These are phyloP conservation scores for Polyporus arcularius DNA, from an alignment of 768 basidiomycete genomes.

Conservation along the genomic window DNA sequence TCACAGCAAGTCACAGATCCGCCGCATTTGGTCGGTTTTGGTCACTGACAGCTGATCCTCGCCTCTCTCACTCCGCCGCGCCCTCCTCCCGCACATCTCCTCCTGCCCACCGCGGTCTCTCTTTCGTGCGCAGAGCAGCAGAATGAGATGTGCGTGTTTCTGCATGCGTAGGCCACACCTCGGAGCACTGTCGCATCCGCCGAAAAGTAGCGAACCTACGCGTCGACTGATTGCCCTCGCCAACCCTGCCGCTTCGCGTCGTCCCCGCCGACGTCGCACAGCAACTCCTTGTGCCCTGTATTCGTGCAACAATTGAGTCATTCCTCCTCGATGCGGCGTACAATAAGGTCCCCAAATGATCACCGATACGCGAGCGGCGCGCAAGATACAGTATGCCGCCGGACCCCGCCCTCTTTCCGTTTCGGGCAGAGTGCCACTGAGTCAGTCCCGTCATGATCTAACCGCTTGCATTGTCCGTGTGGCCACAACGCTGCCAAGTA, in stretches of 20 bases:
- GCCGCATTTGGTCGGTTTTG: conserved; percentile 1
- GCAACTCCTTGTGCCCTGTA: neutral
- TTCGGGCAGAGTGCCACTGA: neutral
- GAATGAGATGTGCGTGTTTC: too few relatives aligned
- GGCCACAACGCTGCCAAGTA: neutral
- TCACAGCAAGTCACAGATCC: conserved; percentile 4
- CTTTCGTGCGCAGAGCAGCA: too few relatives aligned
- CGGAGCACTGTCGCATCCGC: too few relatives aligned
- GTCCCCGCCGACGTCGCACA: neutral
- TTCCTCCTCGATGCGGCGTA: conserved; percentile 5
- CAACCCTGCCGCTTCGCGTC: neutral
- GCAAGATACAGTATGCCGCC: neutral
- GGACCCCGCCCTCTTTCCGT: neutral
- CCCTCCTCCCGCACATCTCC: neutral
- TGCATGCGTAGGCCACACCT: too few relatives aligned
- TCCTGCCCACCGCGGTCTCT: too few relatives aligned
- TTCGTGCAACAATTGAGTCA: conserved; percentile 10
- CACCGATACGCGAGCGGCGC: neutral
- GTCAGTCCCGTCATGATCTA: too few relatives aligned
- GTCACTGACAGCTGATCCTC: conserved; percentile 3
- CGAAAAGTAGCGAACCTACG: too few relatives aligned
- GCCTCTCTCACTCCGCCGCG: neutral
- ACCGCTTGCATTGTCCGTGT: too few relatives aligned
- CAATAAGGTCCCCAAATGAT: conserved; percentile 1
- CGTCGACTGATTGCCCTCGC: neutral